Base-by-base conservation (phyloP, 1,284 basidiomycete genomes). In the Peniophora sp. region DNA sequence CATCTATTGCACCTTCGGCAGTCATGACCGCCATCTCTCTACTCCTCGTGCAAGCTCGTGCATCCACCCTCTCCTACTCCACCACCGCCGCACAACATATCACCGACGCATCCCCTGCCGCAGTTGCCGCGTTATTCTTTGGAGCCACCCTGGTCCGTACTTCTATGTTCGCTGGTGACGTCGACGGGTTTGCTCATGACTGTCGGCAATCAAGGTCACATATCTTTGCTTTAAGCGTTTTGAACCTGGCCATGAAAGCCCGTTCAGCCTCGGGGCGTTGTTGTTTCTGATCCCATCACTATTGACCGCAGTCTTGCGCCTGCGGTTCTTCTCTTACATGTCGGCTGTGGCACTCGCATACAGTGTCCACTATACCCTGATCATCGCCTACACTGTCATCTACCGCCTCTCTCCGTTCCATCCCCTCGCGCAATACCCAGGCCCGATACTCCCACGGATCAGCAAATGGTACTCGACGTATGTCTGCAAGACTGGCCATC, bases 351-450 rank as follows among this genome's bases (percentile, higher is more conserved):
- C 45, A 2, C 14, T 46, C 18, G 49, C 52, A 1, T 53, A 48
- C 22, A n/a, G 24, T 3, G 17, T 20, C 20, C 47, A 55, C 34
- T 46, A 35, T 12, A 23, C 37, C 17, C 41, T 45, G 17, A 8
- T 56, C 9, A 24, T 54, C 12, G 18, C 27, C 22, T 58, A 49
- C 20, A 53, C 52, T n/a, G 39, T 50, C 9, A 22, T 37, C 39
- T 57, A 58, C 51, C 55, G 58, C 17, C 46, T 57, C 17, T 60
- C 58, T 2, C 58, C 58, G 5, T 54, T 55, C 48, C 58, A 60
- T 42, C 58, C 58, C 0, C 48, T 58, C 3, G 58, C 58, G 14
- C 24, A 49, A 12, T 54, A 54, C 48, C 55, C 57, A 2, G 58
- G 58, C 12, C 58, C 57, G 0, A 15, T 52, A 2, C 35, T 52